Percentiles rank a stretch among this genome's conserved stretches.
Evolutionary conservation across 805 yeast genomes (phyloP).

Genomic region (Jamesozyma spencerorum): DNA sequence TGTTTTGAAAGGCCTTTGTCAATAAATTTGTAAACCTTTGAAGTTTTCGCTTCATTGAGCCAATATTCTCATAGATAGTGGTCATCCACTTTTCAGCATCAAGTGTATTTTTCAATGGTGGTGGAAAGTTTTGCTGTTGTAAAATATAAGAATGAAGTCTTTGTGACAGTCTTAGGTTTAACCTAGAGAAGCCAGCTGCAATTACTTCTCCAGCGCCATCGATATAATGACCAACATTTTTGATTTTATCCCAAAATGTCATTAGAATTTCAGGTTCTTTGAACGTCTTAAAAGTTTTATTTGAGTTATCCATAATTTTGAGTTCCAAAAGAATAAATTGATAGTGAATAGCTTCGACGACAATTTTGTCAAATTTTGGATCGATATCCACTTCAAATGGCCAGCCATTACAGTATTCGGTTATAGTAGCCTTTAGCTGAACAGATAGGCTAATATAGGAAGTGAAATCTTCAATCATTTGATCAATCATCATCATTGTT

Average conservation of each 20-base stretch:
- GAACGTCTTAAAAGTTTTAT: slow-evolving; percentile 67
- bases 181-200: slow-evolving; percentile 61
- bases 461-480: slow-evolving; percentile 77
- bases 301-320: slow-evolving; percentile 71
- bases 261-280: slow-evolving; percentile 88
- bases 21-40: slow-evolving; percentile 65
- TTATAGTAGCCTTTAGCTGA: slow-evolving; percentile 59
- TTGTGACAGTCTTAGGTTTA: slow-evolving; percentile 59
- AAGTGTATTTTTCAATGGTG: slow-evolving; percentile 30
- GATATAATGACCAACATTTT: slow-evolving; percentile 64
- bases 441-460: slow-evolving; percentile 68
- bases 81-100: slow-evolving; percentile 57
- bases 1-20: slow-evolving; percentile 64
- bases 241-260: slow-evolving; percentile 69
- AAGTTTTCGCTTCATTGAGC: slow-evolving; percentile 71
- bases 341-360: slow-evolving; percentile 65
- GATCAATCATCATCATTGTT: slow-evolving; percentile 93
- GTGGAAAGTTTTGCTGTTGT: slow-evolving; percentile 62
- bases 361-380: slow-evolving; percentile 52
- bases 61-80: slow-evolving; percentile 59
- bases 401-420: slow-evolving; percentile 60
- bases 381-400: slow-evolving; percentile 55
- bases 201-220: slow-evolving; percentile 76
- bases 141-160: slow-evolving; percentile 62
- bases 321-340: slow-evolving; percentile 64